Evolutionary conservation across 1,284 basidiomycete genomes (phyloP).

Genomic region (Vanrija sp.): DNA sequence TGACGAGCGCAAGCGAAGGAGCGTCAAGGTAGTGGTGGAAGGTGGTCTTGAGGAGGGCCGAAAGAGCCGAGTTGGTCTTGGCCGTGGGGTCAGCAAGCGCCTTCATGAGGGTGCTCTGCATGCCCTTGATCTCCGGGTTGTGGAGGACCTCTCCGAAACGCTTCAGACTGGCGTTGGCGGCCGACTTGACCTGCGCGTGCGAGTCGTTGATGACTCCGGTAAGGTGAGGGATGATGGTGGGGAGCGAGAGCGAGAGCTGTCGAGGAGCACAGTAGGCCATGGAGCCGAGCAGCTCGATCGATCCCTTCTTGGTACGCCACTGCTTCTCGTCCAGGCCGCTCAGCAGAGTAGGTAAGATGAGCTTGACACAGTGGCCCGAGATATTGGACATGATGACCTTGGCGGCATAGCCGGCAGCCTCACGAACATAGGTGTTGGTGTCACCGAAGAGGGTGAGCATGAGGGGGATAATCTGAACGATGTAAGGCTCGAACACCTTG

Average conservation of each 20-base stretch:
- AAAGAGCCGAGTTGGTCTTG: conserved; percentile 81
- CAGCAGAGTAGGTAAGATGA: conserved; percentile 85
- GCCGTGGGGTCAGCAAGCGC: conserved; percentile 88
- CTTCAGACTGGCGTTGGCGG: conserved; percentile 94
- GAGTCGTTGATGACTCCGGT: conserved; percentile 96
- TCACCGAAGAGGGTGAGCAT: conserved; percentile 90
- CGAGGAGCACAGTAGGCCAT: conserved; percentile 98
- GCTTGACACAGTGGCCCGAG: conserved; percentile 88
- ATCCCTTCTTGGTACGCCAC: conserved; percentile 96
- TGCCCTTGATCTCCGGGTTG: conserved; percentile 88
- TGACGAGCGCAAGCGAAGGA: conserved; percentile 92
- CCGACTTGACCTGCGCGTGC: conserved; percentile 88
- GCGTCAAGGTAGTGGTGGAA: conserved; percentile 99
- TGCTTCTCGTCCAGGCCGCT: conserved; percentile 96
- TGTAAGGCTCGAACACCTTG: conserved; percentile 87
- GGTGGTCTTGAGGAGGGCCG: conserved; percentile 82
- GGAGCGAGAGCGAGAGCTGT: conserved; percentile 90
- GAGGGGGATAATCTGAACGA: conserved; percentile 78
- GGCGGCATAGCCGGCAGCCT: conserved; percentile 90
- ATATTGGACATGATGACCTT: conserved; percentile 93
- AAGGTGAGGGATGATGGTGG: conserved; percentile 91
- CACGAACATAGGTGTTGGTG: conserved; percentile 79
- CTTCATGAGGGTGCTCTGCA: conserved; percentile 89
- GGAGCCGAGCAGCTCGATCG: conserved; percentile 92
- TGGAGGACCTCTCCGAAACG: conserved; percentile 95